Evolutionary conservation across 2,329 filamentous ascomycete genomes (phyloP).

Genomic region (Byssoonygena ceratinophila): DNA sequence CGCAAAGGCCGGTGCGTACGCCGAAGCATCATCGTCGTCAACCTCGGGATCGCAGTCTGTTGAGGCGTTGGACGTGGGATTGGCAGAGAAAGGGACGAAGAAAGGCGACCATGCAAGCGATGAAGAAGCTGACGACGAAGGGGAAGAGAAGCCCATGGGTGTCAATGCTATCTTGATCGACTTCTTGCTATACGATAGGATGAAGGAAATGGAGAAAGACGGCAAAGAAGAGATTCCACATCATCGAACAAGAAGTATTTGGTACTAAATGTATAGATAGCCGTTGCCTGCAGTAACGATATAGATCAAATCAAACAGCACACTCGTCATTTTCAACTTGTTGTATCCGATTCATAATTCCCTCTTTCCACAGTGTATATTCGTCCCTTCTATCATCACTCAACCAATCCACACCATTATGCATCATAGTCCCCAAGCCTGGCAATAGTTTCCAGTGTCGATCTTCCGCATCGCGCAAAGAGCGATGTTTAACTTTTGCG

Average conservation of each 20-base stretch:
- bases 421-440: constrained; percentile 43
- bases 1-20: constrained; percentile 29
- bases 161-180: constrained; percentile 89
- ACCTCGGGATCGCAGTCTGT: constrained; percentile 11
- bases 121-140: constrained; percentile 12
- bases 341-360: constrained; percentile 32
- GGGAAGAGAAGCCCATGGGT: constrained; percentile 30
- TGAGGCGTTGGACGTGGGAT: constrained; percentile 1
- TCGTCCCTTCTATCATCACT: constrained; percentile 36
- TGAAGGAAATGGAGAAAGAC: constrained; percentile 68
- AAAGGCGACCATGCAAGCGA: neutral
- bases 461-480: neutral
- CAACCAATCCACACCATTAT: constrained; percentile 39
- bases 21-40: constrained; percentile 7
- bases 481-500: constrained; percentile 16
- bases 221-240: constrained; percentile 55
- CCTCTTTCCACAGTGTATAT: constrained; percentile 37
- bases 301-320: no score
- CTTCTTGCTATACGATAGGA: constrained; percentile 91
- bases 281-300: no score
- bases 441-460: constrained; percentile 32
- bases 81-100: neutral
- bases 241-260: constrained; percentile 85
- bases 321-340: constrained; percentile 21
- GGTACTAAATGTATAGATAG: constrained; percentile 53